Evolutionary conservation across 208 protist genomes (phyloP).

Genomic region (Acanthamoeba divionensis): DNA sequence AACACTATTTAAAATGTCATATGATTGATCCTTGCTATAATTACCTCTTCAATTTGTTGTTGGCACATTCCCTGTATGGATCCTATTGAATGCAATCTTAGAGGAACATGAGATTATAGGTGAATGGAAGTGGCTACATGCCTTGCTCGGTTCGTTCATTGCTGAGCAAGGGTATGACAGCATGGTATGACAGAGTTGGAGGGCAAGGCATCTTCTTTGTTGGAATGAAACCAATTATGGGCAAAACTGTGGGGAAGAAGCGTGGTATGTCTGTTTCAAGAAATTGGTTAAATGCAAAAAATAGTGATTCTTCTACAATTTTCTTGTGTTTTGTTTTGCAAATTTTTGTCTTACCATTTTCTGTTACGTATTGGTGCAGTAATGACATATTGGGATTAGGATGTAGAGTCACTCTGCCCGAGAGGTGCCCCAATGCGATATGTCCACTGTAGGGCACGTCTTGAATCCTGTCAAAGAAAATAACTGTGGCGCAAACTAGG

Average conservation of each 20-base stretch:
- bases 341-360: no score
- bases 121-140: neutral
- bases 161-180: neutral
- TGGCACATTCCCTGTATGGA: neutral
- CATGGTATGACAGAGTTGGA: neutral
- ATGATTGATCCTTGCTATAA: neutral
- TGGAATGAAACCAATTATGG: slow-evolving; percentile 7
- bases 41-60: neutral
- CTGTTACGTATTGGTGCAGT: no score
- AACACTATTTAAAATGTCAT: no score
- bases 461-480: no score
- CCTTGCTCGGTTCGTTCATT: neutral
- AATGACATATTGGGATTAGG: no score
- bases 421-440: no score
- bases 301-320: no score
- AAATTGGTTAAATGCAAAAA: no score
- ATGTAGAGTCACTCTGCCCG: no score
- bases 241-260: neutral
- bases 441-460: no score
- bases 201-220: neutral
- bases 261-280: slow-evolving; percentile 28
- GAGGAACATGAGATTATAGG: neutral
- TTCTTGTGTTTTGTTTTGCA: no score
- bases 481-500: no score
- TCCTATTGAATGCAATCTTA: neutral